Conservation (phyloP, 441 rosid species). For the Pelargonium citronellum region DNA sequence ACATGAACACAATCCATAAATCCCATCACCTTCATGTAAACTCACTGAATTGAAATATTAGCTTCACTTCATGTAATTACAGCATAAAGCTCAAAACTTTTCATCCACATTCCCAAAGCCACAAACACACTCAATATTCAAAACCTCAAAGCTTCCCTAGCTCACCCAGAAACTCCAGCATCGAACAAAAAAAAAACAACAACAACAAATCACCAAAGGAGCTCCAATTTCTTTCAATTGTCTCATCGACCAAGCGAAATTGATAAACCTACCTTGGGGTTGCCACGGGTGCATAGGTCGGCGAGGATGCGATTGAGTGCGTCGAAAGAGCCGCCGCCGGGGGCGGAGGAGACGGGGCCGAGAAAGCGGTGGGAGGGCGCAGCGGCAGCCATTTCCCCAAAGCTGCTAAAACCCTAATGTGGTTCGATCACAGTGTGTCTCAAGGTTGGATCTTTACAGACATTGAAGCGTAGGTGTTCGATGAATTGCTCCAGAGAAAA, state of each 20-base stretch:
- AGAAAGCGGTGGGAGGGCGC: constrained; percentile 70
- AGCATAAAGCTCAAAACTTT: constrained; percentile 5
- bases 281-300: constrained; percentile 79
- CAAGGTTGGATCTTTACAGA: not conserved
- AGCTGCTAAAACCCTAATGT: constrained; percentile 30
- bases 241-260: not conserved
- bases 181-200: not conserved
- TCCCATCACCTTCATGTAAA: not conserved
- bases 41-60: not conserved
- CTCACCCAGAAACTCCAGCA: not conserved
- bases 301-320: constrained; percentile 71
- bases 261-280: constrained; percentile 54
- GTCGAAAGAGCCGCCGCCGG: constrained; percentile 65
- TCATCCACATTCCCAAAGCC: not conserved
- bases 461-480: not conserved
- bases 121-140: not conserved
- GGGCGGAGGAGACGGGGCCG: constrained; percentile 44
- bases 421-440: not conserved
- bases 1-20: not conserved
- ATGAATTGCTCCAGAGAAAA: constrained; percentile 5
- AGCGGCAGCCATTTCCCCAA: constrained; percentile 44
- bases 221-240: not conserved
- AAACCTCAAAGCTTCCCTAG: not conserved
- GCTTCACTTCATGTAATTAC: not conserved
- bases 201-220: not conserved